These are phyloP conservation scores for Sporodiniella umbellata DNA, from an alignment of 371 early-diverging fungal genomes.

Conservation along the genomic window DNA sequence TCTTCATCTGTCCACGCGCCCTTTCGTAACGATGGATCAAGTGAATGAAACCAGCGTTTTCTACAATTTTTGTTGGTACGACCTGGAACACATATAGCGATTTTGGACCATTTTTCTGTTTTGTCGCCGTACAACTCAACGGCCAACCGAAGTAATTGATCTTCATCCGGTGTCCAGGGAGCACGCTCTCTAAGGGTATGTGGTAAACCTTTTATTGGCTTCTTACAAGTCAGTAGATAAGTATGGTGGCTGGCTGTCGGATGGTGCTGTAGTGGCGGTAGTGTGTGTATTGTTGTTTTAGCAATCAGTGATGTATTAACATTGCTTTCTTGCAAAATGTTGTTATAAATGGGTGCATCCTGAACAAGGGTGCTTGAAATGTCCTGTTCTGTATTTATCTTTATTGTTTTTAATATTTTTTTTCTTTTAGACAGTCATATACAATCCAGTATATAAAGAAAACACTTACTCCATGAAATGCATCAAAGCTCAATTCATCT, in stretches of 20 bases:
- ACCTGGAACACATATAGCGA: conserved; percentile 77
- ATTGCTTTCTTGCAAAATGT: background rate
- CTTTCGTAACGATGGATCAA: conserved; percentile 73
- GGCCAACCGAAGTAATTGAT: conserved; percentile 62
- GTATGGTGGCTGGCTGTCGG: background rate
- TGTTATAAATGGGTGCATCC: too few species aligned
- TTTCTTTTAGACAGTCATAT: background rate
- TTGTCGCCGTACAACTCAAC: conserved; percentile 75
- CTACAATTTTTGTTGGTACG: conserved; percentile 81
- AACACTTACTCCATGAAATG: background rate
- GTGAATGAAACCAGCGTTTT: conserved; percentile 80
- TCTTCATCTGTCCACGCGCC: conserved; percentile 83
- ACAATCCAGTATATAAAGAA: background rate
- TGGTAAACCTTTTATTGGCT: too few species aligned
- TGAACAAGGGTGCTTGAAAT: too few species aligned
- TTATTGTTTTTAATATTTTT: background rate
- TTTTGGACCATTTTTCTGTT: conserved; percentile 81
- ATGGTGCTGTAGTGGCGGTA: background rate
- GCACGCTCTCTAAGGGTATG: conserved; percentile 26
- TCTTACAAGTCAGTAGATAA: too few species aligned
- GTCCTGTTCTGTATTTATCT: background rate
- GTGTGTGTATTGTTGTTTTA: background rate
- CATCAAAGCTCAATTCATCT: background rate
- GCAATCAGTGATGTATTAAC: background rate
- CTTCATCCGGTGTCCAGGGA: conserved; percentile 78